Evolutionary conservation across 352 stramenopile genomes (phyloP).

Genomic region (Globisporangium emineosum): DNA sequence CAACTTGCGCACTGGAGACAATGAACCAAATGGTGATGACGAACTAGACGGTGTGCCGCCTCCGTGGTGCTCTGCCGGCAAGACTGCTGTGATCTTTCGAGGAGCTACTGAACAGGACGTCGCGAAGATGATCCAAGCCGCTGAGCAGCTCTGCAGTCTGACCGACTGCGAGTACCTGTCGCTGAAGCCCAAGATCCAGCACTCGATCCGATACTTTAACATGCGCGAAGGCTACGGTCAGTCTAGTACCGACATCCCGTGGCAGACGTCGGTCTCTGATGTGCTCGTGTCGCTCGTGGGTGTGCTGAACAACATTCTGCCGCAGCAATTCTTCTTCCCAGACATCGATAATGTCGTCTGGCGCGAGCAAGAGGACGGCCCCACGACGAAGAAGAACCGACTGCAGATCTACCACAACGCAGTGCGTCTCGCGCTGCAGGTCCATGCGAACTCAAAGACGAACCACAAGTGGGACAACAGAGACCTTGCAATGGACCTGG

Average conservation of each 20-base stretch:
- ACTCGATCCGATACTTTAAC: conserved; percentile 54
- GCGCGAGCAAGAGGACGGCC: conserved; percentile 13
- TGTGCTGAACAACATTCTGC: conserved; percentile 53
- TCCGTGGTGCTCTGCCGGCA: conserved; percentile 39
- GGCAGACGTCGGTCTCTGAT: conserved; percentile 44
- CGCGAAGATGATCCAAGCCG: conserved; percentile 31
- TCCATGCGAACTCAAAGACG: conserved; percentile 39
- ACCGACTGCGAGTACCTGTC: conserved; percentile 53
- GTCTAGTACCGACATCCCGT: conserved; percentile 29
- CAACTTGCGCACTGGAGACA: background rate
- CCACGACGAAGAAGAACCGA: conserved; percentile 21
- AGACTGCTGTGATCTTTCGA: conserved; percentile 52
- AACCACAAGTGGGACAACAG: conserved; percentile 36
- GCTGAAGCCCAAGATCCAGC: conserved; percentile 50
- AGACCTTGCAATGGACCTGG: conserved; percentile 2
- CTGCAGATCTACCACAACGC: conserved; percentile 48
- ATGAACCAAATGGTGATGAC: background rate
- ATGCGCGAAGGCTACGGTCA: conserved; percentile 60
- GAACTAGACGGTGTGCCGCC: conserved; percentile 3
- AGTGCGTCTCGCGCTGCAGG: conserved; percentile 38
- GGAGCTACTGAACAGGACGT: conserved; percentile 48
- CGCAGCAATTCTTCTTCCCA: conserved; percentile 38
- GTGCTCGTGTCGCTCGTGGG: conserved; percentile 50
- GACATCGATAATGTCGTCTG: conserved; percentile 26
- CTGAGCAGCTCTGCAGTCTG: conserved; percentile 34